Evolutionary conservation across 306 rosid species (phyloP), one percentile per base, ranked within the genome.

Genomic region (Prunus armeniaca): DNA sequence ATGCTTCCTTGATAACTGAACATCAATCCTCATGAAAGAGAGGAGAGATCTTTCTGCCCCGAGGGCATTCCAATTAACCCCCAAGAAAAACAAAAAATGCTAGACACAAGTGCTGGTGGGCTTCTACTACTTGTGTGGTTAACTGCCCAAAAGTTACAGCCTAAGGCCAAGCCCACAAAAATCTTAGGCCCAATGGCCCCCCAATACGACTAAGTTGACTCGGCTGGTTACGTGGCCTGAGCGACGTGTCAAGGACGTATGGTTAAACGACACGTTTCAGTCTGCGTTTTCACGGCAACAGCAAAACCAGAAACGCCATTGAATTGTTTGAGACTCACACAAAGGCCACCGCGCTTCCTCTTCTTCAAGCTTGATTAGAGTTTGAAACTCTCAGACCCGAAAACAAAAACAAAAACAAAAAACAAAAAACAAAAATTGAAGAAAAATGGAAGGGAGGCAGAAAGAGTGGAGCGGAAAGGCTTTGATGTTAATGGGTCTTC

Each of bases 11-110:
- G 18, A 91, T 88, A 20, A 91, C 71, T 17, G 83, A 64, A 62
- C 86, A 84, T 75, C 92, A 96, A 58, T 81, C 90, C 82, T 91
- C 92, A 70, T 91, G 92, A 8, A 92, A 81, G 45, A 93, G 89
- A 47, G 97, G 97, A 50, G 77, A 78, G 28, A 34, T 5, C 5
- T 34, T 34, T 34, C 41, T 34, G 8, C 41, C 41, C 41, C 8
- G 8, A 6, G 41, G 8, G 41, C 8, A 34, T 34, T 34, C 41
- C 41, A 34, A 34, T 34, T 34, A 3, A 5, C 38, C 8, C 38
- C 7, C 1, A 32, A 32, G 4, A 0, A 30, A 30, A 5, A 32
- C 5, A 0, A 32, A 32, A 4, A 1, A 25, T 25, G 3, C 38
- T 32, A 32, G 38, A 32, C 38, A 32, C 38, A 32, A 38, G 43